These are phyloP conservation scores for Fusarium sp. DNA, from an alignment of 2,329 filamentous ascomycete species.

Conservation along the genomic window DNA sequence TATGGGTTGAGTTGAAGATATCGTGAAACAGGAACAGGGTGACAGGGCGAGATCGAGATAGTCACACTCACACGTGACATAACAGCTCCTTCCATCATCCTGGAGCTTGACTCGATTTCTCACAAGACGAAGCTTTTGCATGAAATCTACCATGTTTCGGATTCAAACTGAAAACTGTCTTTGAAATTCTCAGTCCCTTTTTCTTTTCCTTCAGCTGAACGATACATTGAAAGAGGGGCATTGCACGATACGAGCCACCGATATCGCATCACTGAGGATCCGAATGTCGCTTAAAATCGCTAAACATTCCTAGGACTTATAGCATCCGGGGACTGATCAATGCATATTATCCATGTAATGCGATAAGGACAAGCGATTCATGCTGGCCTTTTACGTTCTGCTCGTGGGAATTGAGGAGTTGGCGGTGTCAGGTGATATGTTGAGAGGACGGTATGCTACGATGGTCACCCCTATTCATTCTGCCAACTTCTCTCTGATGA, in stretches of 20 bases:
- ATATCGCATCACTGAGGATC: constrained; percentile 13
- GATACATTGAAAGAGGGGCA: neutral
- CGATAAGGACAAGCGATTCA: constrained; percentile 10
- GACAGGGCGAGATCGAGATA: neutral
- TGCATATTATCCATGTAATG: neutral
- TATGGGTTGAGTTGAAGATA: neutral
- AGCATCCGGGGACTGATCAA: neutral
- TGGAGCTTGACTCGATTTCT: neutral
- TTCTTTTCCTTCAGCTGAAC: neutral
- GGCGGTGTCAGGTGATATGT: neutral
- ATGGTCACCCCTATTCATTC: neutral
- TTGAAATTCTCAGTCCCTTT: neutral
- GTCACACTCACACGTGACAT: neutral
- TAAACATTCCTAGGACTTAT: neutral
- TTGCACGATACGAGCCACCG: neutral
- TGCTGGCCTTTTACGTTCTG: neutral
- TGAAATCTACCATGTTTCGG: neutral
- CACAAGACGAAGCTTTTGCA: no score
- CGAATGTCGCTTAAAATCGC: constrained; percentile 22
- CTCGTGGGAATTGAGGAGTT: neutral
- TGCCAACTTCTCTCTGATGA: neutral
- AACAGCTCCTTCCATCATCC: neutral
- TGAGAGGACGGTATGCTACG: neutral
- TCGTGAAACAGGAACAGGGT: neutral
- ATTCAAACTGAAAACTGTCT: neutral